A percentile compares a stretch with the other conserved stretches of the same genome.
These are phyloP conservation scores for Urostyla sp. DNA, from an alignment of 73 alveolate species.

Conservation along the genomic window DNA sequence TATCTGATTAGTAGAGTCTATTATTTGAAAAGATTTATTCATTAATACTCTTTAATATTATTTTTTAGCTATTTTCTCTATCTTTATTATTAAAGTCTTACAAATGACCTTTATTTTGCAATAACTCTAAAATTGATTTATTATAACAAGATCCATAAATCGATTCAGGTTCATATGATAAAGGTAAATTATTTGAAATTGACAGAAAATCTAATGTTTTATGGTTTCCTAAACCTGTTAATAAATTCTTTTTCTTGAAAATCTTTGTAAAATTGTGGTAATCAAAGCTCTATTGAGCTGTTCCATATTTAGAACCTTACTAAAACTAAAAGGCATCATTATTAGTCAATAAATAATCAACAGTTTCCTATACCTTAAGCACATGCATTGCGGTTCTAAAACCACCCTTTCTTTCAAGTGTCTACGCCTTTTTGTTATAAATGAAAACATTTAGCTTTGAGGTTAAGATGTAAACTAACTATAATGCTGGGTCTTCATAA, in stretches of 20 bases:
- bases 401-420: slow-evolving; percentile 54
- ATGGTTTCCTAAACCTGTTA: slow-evolving; percentile 58
- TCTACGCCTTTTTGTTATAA: slow-evolving; percentile 29
- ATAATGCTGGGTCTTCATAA: slow-evolving; percentile 27
- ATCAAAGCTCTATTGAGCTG: slow-evolving; percentile 37
- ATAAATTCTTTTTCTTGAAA: neutral
- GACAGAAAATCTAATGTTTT: slow-evolving; percentile 55
- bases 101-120: neutral
- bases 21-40: slow-evolving; percentile 54
- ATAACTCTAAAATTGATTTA: slow-evolving; percentile 13
- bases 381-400: slow-evolving; percentile 30
- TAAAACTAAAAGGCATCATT: slow-evolving; percentile 4
- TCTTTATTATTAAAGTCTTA: slow-evolving; percentile 22
- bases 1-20: slow-evolving; percentile 34
- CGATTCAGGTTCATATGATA: slow-evolving; percentile 23
- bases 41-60: slow-evolving; percentile 27
- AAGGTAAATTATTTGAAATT: slow-evolving; percentile 42
- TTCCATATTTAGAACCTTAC: too few relatives aligned
- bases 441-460: slow-evolving; percentile 34
- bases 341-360: slow-evolving; percentile 13
- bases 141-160: slow-evolving; percentile 18
- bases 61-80: neutral
- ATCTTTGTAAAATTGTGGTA: slow-evolving; percentile 47
- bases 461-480: slow-evolving; percentile 50
- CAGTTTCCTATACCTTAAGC: slow-evolving; percentile 41